Evolutionary conservation across 2,329 filamentous ascomycete species (phyloP), one percentile per base, ranked within the genome.

Genomic region (Pestalotiopsis sp.): DNA sequence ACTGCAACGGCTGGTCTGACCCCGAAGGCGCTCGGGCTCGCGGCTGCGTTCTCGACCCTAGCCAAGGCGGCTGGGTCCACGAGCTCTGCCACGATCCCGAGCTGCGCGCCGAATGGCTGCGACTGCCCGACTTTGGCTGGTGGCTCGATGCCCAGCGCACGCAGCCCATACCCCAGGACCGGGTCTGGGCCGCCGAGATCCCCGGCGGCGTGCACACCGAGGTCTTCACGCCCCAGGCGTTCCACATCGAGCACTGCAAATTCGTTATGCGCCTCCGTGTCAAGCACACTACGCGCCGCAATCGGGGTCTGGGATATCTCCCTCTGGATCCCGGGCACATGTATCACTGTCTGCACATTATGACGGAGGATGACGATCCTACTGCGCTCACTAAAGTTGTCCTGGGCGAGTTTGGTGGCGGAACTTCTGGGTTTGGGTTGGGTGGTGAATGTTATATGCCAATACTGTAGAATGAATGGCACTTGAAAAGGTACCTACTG

Each of bases 1-100:
- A 63, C 36, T 63, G 60, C 60, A 63, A 63, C 60, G 60, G 60
- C 12, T 38, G 31, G 27, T 23, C 20, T 3, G 60, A 63, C n/a
- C 60, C 60, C 6, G 27, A 36, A 23, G 60, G 60, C 27, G 60
- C 60, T 7, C 60, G 36, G 5, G 27, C 25, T 31, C 60, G 60
- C 5, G 60, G 60, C 12, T 63, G 60, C 60, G 36, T 63, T 4
- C 36, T 63, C 14, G 60, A 63, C 36, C 25, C 36, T 3, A 41
- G 31, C 5, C 60, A 63, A 13, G 39, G 20, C 14, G 36, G 60
- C 12, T 63, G 60, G 60, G 39, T 63, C 11, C 60, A 36, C 27
- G 27, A 41, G 31, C 27, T 38, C 27, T 63, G 60, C 60, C 20
- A 23, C 13, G 60, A 63, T 36, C 25, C 60, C 11, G 60, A 36